Evolutionary conservation across 169 alveolate genomes (phyloP).

Genomic region (Prorocentrum cordatum): DNA sequence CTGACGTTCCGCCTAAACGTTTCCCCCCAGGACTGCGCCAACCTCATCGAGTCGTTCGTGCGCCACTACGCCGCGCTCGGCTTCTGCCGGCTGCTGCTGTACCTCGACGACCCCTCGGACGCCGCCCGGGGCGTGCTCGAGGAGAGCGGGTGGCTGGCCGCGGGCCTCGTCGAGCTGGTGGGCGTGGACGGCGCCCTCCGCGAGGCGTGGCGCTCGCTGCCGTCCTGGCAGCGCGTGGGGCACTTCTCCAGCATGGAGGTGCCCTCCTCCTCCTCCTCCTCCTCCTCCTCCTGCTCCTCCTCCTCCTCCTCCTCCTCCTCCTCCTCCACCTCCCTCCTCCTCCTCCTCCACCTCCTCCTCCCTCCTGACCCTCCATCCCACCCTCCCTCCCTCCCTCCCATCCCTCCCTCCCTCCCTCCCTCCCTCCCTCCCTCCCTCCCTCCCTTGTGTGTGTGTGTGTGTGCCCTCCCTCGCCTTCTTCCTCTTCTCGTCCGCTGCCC

Average conservation of each 20-base stretch:
- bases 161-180: constrained; percentile 31
- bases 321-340: too few species aligned
- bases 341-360: too few species aligned
- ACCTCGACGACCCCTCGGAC: constrained; percentile 38
- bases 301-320: too few species aligned
- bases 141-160: constrained; percentile 43
- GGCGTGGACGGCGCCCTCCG: background rate
- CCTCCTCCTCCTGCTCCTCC: too few species aligned
- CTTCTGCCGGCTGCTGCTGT: constrained; percentile 19
- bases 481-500: background rate
- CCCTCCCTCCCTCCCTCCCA: too few species aligned
- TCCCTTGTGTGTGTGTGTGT: background rate
- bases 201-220: constrained; percentile 50
- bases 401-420: too few species aligned
- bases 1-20: too few species aligned
- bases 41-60: constrained; percentile 55
- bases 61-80: constrained; percentile 67
- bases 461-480: background rate
- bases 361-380: too few species aligned
- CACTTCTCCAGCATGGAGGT: too few species aligned
- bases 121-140: constrained; percentile 17
- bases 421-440: too few species aligned
- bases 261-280: too few species aligned
- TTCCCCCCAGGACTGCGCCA: too few species aligned
- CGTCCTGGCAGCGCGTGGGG: constrained; percentile 19